Evolutionary conservation across 495 filamentous ascomycete genomes (phyloP).

Genomic region (Xylaria venustula): DNA sequence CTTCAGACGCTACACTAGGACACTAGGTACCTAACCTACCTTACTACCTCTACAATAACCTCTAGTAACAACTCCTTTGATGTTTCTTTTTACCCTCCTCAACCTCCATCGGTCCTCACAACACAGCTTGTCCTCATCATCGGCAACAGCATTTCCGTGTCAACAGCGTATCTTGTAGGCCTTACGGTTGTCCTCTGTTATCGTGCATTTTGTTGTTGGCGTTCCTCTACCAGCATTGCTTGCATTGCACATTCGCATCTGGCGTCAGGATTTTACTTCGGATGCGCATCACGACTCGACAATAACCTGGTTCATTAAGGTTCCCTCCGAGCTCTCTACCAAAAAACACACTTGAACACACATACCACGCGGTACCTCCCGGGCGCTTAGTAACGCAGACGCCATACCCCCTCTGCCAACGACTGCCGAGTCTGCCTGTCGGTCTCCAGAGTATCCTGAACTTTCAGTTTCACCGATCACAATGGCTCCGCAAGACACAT

Average conservation of each 20-base stretch:
- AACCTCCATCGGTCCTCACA: background rate
- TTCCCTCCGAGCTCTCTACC: no score
- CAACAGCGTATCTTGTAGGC: background rate
- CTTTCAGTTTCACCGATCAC: slow-evolving; percentile 16
- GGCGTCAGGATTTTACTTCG: background rate
- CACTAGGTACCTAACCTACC: background rate
- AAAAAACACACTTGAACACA: background rate
- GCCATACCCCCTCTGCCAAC: slow-evolving; percentile 5
- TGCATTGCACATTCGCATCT: background rate
- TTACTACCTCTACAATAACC: background rate
- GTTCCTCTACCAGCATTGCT: background rate
- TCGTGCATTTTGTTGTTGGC: background rate
- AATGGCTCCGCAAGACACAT: slow-evolving; percentile 86
- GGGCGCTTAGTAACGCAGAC: background rate
- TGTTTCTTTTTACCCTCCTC: slow-evolving; percentile 15
- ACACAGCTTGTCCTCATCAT: slow-evolving; percentile 16
- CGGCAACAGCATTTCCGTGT: background rate
- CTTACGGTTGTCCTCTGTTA: background rate
- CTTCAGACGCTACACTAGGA: no score
- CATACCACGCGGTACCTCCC: background rate
- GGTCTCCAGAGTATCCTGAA: slow-evolving; percentile 8
- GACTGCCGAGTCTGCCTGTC: background rate
- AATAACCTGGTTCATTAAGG: no score
- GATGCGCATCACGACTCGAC: slow-evolving; percentile 16
- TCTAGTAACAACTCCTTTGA: slow-evolving; percentile 14